Conservation (phyloP, 257 asterid genomes). For the Plectranthus barbatus region DNA sequence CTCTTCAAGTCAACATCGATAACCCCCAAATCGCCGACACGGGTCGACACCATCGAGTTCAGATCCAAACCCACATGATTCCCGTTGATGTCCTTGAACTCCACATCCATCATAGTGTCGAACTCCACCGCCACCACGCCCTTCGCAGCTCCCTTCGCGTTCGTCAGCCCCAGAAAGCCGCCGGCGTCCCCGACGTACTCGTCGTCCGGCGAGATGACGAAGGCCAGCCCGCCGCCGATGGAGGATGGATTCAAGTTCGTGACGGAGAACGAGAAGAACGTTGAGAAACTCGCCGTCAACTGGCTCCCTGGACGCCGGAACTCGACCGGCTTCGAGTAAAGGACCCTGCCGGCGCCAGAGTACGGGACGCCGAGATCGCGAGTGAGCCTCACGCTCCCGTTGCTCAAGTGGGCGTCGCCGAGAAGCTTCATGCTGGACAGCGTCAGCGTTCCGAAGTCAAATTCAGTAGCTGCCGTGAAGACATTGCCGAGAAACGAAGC, state of each 20-base stretch:
- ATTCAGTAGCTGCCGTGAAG: constrained; percentile 23
- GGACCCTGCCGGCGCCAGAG: constrained; percentile 69
- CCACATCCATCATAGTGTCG: constrained; percentile 80
- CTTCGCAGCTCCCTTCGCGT: constrained; percentile 27
- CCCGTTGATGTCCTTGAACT: constrained; percentile 63
- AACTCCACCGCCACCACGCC: constrained; percentile 73
- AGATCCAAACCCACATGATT: constrained; percentile 88
- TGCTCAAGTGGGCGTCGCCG: constrained; percentile 78
- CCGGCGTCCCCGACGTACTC: constrained; percentile 66
- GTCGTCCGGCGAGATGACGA: constrained; percentile 60
- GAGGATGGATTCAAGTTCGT: constrained; percentile 69
- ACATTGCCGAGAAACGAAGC: constrained; percentile 12
- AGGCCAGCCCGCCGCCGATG: constrained; percentile 87
- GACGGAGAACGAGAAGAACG: constrained; percentile 74
- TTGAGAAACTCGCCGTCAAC: constrained; percentile 55
- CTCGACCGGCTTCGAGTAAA: constrained; percentile 62
- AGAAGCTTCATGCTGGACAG: constrained; percentile 56
- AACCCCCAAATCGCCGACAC: constrained; percentile 40
- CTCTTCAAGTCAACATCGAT: constrained; percentile 54
- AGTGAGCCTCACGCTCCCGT: constrained; percentile 63
- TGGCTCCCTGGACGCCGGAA: constrained; percentile 42
- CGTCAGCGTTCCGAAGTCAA: constrained; percentile 60
- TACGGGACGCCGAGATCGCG: constrained; percentile 67
- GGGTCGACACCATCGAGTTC: constrained; percentile 56
- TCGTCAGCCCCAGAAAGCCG: constrained; percentile 54